Conservation (phyloP, 2,329 filamentous ascomycete genomes). For the Ilyonectria destructans region DNA sequence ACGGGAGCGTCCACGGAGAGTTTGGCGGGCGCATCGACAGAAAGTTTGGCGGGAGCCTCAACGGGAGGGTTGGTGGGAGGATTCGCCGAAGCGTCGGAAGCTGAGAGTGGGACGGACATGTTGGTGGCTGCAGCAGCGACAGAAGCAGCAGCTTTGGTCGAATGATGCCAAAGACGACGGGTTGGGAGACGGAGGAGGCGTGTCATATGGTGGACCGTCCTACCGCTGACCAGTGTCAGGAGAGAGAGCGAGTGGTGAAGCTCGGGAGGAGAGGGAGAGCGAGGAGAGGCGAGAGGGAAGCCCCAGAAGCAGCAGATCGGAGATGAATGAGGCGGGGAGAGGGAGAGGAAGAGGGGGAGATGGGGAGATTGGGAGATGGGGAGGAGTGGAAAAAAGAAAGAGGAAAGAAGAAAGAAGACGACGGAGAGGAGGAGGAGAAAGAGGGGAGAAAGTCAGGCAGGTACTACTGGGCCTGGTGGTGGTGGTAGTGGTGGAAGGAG, state of each 20-base stretch:
- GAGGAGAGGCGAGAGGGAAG: constrained; percentile 26
- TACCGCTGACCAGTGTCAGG: not conserved
- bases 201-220: constrained; percentile 42
- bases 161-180: constrained; percentile 40
- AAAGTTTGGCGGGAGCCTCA: not conserved
- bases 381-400: constrained; percentile 9
- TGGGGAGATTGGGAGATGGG: not conserved
- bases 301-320: not conserved
- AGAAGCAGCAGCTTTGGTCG: constrained; percentile 18
- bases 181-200: constrained; percentile 40
- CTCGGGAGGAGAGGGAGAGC: constrained; percentile 23
- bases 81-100: constrained; percentile 24
- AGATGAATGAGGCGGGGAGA: not conserved
- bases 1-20: constrained; percentile 11
- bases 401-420: constrained; percentile 7
- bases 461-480: not conserved
- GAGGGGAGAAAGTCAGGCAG: not conserved
- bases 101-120: constrained; percentile 26
- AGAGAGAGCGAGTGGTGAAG: not conserved
- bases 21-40: constrained; percentile 8
- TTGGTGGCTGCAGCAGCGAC: constrained; percentile 1
- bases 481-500: not conserved
- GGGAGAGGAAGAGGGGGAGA: constrained; percentile 10
- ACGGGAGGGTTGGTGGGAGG: constrained; percentile 16
- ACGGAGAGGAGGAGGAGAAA: constrained; percentile 15